These are phyloP conservation scores for Apiospora hydei DNA, from an alignment of 2,329 filamentous ascomycete genomes.

Conservation along the genomic window DNA sequence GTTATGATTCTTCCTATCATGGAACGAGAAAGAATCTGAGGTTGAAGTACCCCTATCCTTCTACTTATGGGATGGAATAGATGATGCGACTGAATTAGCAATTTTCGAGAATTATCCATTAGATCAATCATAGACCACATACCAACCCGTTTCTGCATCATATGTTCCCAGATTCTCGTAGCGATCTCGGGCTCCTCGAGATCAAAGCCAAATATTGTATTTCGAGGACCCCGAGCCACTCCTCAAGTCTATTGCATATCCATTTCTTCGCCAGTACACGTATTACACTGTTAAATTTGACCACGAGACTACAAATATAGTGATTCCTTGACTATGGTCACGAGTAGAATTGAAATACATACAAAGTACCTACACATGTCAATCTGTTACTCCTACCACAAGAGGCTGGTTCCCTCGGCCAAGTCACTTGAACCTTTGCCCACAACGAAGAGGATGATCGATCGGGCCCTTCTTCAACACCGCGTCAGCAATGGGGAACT, in stretches of 20 bases:
- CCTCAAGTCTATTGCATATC: neutral
- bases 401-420: neutral
- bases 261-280: neutral
- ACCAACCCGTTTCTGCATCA: neutral
- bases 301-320: neutral
- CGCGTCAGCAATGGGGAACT: neutral
- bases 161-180: neutral
- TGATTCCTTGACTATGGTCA: neutral
- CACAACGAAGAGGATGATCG: neutral
- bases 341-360: neutral
- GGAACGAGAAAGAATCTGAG: neutral
- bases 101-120: neutral
- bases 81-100: neutral
- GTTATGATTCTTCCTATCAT: neutral
- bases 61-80: neutral
- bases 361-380: no score
- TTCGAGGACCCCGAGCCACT: neutral
- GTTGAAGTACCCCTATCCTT: neutral
- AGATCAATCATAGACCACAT: neutral
- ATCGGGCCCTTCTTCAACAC: neutral
- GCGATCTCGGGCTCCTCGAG: no score
- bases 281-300: neutral
- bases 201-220: no score
- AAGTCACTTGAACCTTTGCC: neutral
- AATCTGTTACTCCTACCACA: neutral